phyloP scores from a whole-genome alignment of 306 rosid genomes.

The Hippophae tibetana region DNA sequence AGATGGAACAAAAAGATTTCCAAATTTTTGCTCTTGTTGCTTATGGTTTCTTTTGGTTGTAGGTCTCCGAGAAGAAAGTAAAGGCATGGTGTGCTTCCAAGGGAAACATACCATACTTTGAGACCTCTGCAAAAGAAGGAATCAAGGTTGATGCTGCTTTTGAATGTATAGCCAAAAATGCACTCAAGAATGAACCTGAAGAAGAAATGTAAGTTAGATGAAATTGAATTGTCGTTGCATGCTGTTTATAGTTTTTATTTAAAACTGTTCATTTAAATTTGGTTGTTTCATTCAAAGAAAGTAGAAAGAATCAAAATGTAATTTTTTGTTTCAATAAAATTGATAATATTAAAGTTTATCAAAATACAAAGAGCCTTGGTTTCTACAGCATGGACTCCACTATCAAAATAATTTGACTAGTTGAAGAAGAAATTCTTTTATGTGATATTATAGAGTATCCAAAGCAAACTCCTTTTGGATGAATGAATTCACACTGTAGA shows the following conservation, averaged over 20 bases:
- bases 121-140: conserved; percentile 98
- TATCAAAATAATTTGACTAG: no score
- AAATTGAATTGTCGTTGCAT: conserved; percentile 1
- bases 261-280: not conserved
- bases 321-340: no score
- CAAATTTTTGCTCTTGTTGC: conserved; percentile 4
- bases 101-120: conserved; percentile 96
- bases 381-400: no score
- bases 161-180: conserved; percentile 82
- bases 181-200: conserved; percentile 99
- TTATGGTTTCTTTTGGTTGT: conserved; percentile 13
- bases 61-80: conserved; percentile 99
- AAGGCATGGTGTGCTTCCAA: conserved; percentile 99
- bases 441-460: no score
- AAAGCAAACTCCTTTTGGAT: no score
- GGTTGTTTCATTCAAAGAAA: not conserved
- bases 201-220: conserved; percentile 69
- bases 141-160: conserved; percentile 92
- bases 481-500: no score
- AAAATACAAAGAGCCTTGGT: no score
- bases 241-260: not conserved
- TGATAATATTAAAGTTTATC: no score
- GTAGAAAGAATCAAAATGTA: no score
- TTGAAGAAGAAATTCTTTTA: no score
- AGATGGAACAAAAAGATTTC: not conserved